Conservation (phyloP, 2,329 filamentous ascomycete genomes). For the Karstenula rhodostoma region DNA sequence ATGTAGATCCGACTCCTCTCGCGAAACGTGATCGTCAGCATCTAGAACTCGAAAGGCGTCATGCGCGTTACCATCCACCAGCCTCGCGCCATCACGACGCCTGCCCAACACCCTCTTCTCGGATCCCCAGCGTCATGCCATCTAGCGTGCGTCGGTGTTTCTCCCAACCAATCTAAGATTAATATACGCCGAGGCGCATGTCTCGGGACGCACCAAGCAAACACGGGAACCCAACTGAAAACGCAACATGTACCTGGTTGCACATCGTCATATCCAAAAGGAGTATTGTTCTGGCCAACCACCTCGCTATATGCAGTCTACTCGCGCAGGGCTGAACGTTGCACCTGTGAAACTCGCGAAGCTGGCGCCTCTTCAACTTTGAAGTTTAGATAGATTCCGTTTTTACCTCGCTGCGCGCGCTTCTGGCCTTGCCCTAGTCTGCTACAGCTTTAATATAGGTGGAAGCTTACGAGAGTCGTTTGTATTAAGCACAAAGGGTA, state of each 20-base stretch:
- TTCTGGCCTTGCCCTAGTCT: not conserved
- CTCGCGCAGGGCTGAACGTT: not conserved
- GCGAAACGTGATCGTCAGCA: not conserved
- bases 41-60: not conserved
- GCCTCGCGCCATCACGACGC: conserved; percentile 1
- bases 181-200: not conserved
- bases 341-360: not conserved
- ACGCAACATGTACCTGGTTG: not conserved
- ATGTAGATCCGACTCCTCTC: not conserved
- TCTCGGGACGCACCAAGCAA: not conserved
- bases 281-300: not conserved
- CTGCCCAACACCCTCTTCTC: not conserved
- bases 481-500: not conserved
- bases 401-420: not conserved
- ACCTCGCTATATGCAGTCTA: not conserved
- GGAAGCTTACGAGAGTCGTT: not conserved
- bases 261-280: not conserved
- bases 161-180: not conserved
- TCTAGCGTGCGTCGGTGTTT: not conserved
- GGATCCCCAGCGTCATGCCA: not conserved
- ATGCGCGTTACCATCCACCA: not conserved
- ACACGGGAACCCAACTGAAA: not conserved
- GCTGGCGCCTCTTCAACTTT: not conserved
- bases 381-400: not conserved
- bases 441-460: not conserved